These are phyloP conservation scores for Suillus hirtellus DNA, from an alignment of 768 basidiomycete species.

Conservation along the genomic window DNA sequence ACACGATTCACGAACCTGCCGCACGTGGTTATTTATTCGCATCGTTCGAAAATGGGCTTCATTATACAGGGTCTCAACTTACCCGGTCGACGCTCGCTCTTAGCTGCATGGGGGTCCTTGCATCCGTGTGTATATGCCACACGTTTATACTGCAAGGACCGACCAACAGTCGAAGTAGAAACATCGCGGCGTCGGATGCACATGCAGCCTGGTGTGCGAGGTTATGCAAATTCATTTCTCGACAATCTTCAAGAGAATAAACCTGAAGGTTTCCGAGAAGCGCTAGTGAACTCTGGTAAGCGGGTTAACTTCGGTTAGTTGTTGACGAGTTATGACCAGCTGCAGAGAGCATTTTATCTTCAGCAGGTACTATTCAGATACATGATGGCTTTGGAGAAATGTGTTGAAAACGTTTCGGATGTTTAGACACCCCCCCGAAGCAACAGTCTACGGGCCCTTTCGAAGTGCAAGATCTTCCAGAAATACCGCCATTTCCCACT, in stretches of 20 bases:
- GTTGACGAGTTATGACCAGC: neutral
- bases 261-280: neutral
- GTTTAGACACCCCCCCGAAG: conserved; percentile 10
- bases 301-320: neutral
- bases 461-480: conserved; percentile 18
- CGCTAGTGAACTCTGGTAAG: neutral
- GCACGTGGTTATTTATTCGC: neutral
- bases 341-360: neutral
- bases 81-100: neutral
- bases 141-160: neutral
- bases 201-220: neutral
- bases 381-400: no score
- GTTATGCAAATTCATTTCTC: neutral
- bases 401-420: neutral
- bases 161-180: neutral
- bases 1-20: neutral
- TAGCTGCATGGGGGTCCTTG: neutral
- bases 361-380: neutral
- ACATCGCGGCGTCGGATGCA: neutral
- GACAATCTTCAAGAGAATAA: neutral
- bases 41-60: neutral
- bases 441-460: neutral
- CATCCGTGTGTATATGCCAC: neutral
- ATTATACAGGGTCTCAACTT: neutral
- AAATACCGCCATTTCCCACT: conserved; percentile 28